Evolutionary conservation across 2,329 filamentous ascomycete species (phyloP).

Genomic region (Xylariaceae sp.): DNA sequence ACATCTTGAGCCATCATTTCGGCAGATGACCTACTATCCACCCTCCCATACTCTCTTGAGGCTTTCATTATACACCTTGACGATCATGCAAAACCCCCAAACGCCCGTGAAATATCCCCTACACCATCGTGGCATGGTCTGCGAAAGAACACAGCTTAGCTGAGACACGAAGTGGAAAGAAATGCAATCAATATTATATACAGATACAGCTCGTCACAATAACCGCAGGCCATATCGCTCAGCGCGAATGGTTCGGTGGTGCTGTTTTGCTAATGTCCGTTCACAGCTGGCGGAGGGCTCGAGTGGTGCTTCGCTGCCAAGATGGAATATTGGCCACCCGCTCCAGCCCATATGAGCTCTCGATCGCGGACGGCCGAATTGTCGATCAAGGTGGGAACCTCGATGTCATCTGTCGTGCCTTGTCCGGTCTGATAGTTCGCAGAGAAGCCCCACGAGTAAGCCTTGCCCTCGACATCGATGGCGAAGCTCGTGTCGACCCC

Average conservation of each 20-base stretch:
- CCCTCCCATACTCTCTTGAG: too few species aligned
- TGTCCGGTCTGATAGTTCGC: constrained; percentile 78
- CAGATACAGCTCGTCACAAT: neutral
- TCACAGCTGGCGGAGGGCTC: neutral
- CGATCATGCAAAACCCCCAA: too few species aligned
- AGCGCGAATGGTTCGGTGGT: neutral
- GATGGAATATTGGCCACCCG: constrained; percentile 76
- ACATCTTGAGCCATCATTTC: too few species aligned
- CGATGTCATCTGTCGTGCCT: constrained; percentile 74
- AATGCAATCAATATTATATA: neutral
- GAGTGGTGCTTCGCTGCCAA: constrained; percentile 7
- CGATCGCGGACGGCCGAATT: constrained; percentile 77
- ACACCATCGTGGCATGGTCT: too few species aligned
- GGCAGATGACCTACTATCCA: too few species aligned
- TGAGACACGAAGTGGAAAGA: neutral
- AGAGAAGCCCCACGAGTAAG: constrained; percentile 77
- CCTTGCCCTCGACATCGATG: constrained; percentile 64
- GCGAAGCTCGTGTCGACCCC: constrained; percentile 72
- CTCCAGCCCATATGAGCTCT: constrained; percentile 72
- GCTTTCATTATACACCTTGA: too few species aligned
- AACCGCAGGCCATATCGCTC: neutral
- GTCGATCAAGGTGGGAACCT: constrained; percentile 73
- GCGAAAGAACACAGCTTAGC: too few species aligned
- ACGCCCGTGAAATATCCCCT: too few species aligned
- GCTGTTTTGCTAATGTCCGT: constrained; percentile 4